Evolutionary conservation across 768 basidiomycete species (phyloP).

Genomic region (Lentinula raphanica): DNA sequence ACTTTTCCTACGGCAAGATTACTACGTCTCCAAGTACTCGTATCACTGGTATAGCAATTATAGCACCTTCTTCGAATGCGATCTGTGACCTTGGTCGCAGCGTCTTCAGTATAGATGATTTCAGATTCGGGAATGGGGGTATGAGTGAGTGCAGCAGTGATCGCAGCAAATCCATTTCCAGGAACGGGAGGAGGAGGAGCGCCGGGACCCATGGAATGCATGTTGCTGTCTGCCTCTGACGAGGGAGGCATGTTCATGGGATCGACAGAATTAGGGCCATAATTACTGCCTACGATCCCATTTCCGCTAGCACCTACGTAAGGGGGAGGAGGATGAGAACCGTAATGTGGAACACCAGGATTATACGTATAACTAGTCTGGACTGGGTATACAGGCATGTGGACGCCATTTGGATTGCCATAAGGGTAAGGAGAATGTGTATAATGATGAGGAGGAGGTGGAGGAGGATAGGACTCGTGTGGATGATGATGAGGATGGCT

Average conservation of each 20-base stretch:
- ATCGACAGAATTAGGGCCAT: neutral
- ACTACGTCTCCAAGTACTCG: constrained; percentile 73
- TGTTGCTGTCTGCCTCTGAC: neutral
- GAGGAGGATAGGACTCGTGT: neutral
- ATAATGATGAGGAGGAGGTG: neutral
- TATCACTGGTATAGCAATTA: constrained; percentile 83
- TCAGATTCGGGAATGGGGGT: constrained; percentile 4
- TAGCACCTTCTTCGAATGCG: constrained; percentile 73
- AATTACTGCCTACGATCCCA: neutral
- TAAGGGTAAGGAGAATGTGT: neutral
- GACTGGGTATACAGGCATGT: neutral
- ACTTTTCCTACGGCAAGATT: constrained; percentile 81
- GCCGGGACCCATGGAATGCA: neutral
- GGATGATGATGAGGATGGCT: neutral
- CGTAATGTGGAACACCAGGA: neutral
- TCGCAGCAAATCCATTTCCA: neutral
- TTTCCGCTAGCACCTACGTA: neutral
- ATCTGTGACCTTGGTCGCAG: constrained; percentile 74
- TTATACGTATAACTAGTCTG: neutral
- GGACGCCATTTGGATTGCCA: neutral
- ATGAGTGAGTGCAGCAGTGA: neutral
- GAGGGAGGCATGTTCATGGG: neutral
- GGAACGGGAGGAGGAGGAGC: neutral
- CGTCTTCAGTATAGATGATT: constrained; percentile 60
- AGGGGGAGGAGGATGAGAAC: neutral